Base-by-base conservation (phyloP, 345 rosid species). In the Hypericum androsaemum region DNA sequence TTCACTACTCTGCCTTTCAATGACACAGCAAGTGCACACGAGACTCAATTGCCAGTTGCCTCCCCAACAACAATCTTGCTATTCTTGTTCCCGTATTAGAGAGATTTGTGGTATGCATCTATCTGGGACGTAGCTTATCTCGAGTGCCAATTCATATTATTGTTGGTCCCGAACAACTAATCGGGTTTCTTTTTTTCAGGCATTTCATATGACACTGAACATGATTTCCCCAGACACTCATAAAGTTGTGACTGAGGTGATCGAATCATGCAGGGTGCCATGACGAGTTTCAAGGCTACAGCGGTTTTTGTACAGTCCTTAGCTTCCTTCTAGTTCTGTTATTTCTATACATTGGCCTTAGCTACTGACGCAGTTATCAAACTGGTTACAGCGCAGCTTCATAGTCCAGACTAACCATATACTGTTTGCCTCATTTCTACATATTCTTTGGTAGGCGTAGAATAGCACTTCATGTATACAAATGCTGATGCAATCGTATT, bases 201-300 rank as follows among this genome's bases (percentile, higher is more conserved):
- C 87, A 54, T 94, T 94, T 68, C 97, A 94, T 74, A 56, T 78
- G 74, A 66, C 94, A 12, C 65, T 88, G 50, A 87, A 94, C 62
- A 86, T 94, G 99, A 88, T 94, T 58, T 74, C 97, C 13, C 82
- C 92, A 8, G 97, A 94, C 75, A 94, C 97, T 5, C 95, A 88
- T 67, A 84, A 74, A 75, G 83, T 85, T 45, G 96, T 94, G 70
- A 81, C 59, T 48, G 95, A 82, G 86, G 97, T 94, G 16, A 88
- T 94, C 0, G 92, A 83, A 63, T 82, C 97, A 22, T 88, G 95
- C 65, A 77, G 87, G 64, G 63, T 82, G 28, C 85, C 77, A 11
- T 68, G 64, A 63, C 1, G 32, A 22, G 32, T 22, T 22, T 22
- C 32, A 22, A 22, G 32, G 32, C 32, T 22, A 22, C 4, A 22